Conservation (phyloP, 2,329 filamentous ascomycete species). For the Parascedosporium putredinis region DNA sequence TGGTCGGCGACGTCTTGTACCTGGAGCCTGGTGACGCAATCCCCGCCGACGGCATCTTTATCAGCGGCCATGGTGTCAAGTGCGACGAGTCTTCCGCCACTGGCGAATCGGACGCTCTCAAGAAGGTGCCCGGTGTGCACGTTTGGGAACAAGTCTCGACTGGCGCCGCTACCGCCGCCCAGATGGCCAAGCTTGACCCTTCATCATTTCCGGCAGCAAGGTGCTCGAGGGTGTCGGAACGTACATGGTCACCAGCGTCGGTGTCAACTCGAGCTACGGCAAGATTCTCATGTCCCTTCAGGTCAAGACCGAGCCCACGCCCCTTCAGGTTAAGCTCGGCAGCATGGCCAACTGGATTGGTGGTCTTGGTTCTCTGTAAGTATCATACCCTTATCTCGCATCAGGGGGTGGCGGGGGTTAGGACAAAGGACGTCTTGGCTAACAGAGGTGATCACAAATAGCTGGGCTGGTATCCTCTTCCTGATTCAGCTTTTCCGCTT, state of each 20-base stretch:
- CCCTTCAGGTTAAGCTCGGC: slow-evolving; percentile 42
- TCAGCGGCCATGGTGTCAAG: slow-evolving; percentile 39
- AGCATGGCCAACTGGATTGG: slow-evolving; percentile 32
- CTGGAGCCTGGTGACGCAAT: slow-evolving; percentile 60
- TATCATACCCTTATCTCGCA: slow-evolving; percentile 26
- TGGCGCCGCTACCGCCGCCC: slow-evolving; percentile 18
- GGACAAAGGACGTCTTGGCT: slow-evolving; percentile 14
- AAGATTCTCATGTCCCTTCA: slow-evolving; percentile 45
- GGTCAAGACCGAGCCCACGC: slow-evolving; percentile 39
- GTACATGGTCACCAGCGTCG: slow-evolving; percentile 42
- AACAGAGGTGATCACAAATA: slow-evolving; percentile 22
- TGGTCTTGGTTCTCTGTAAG: slow-evolving; percentile 18
- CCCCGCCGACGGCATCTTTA: slow-evolving; percentile 60
- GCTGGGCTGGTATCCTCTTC: slow-evolving; percentile 57
- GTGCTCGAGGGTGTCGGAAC: slow-evolving; percentile 43
- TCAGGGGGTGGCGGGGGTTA: slow-evolving; percentile 15
- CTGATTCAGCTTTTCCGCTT: slow-evolving; percentile 71
- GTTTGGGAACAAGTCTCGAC: slow-evolving; percentile 42
- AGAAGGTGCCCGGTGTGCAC: slow-evolving; percentile 50
- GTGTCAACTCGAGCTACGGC: slow-evolving; percentile 41
- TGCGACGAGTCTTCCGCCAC: slow-evolving; percentile 66
- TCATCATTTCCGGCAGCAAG: slow-evolving; percentile 47
- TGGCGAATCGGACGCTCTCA: slow-evolving; percentile 62
- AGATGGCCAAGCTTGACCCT: slow-evolving; percentile 44
- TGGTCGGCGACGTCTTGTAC: slow-evolving; percentile 60